A percentile compares a stretch with the other conserved stretches of the same genome.
Conservation (phyloP, 2,329 filamentous ascomycete genomes). For the Phialophora verrucosa region DNA sequence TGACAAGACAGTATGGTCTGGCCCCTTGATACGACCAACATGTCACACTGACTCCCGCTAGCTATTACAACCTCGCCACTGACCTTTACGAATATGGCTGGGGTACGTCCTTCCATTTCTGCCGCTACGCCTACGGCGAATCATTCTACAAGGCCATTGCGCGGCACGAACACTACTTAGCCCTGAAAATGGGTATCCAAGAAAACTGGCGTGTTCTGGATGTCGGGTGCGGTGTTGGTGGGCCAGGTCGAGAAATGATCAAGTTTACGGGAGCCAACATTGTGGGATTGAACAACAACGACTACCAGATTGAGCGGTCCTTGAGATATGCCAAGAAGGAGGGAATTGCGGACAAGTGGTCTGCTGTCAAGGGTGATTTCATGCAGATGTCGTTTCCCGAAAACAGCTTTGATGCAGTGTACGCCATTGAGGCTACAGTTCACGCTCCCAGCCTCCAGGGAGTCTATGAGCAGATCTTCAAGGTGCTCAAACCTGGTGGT, state of each 20-base stretch:
- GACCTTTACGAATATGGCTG: slow-evolving; percentile 97
- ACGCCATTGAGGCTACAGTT: slow-evolving; percentile 95
- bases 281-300: slow-evolving; percentile 96
- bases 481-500: slow-evolving; percentile 93
- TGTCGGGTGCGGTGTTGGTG: slow-evolving; percentile 95
- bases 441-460: slow-evolving; percentile 90
- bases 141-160: slow-evolving; percentile 89
- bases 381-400: slow-evolving; percentile 98
- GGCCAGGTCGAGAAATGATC: slow-evolving; percentile 92
- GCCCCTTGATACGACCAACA: slow-evolving; percentile 38
- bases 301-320: slow-evolving; percentile 98
- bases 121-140: slow-evolving; percentile 86
- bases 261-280: slow-evolving; percentile 92
- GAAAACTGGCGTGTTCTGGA: slow-evolving; percentile 90
- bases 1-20: slow-evolving; percentile 83
- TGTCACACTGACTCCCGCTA: slow-evolving; percentile 46
- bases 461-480: slow-evolving; percentile 93
- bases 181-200: slow-evolving; percentile 82
- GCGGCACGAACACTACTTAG: slow-evolving; percentile 97
- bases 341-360: slow-evolving; percentile 76
- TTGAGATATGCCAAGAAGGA: slow-evolving; percentile 82
- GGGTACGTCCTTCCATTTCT: slow-evolving; percentile 97
- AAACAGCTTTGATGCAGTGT: slow-evolving; percentile 91
- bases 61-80: slow-evolving; percentile 97
- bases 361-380: slow-evolving; percentile 94